Base-by-base conservation (phyloP, 495 filamentous ascomycete genomes). In the Penicillium desertorum region DNA sequence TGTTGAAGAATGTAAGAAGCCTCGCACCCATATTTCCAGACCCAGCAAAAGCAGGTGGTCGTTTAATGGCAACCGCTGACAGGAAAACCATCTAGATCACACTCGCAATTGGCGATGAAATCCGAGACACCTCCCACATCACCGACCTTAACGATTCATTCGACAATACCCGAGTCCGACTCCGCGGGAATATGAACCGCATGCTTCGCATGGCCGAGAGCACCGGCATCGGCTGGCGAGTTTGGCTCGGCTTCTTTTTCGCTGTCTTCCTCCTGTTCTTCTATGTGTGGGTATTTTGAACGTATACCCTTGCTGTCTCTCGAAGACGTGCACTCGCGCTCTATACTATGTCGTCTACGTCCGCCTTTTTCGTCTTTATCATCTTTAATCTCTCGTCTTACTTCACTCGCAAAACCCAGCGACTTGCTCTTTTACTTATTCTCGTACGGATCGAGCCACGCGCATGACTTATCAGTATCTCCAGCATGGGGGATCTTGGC, bases 131-230 rank as follows among this genome's bases (percentile, higher is more conserved):
- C 9, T 87, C 91, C 7, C 84, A 88, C 7, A 82, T 98, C 6
- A 86, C 90, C 11, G 88, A 91, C 14, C 74, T 82, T 57, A 96
- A 97, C 69, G 88, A 95, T 52, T 81, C 84, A 5, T 98, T 98
- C 66, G 94, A 97, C 62, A 83, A 80, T 61, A 95, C 95, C 45
- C 79, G 91, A 47, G 70, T 90, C 27, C 79, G 88, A 63, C 74
- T 98, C 58, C 80, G 86, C 17, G 90, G 92, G 41, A 98, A 95
- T 41, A 98, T 98, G 94, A 96, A 90, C 65, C 79, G 92, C 29
- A 98, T 98, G 94, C 75, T 98, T 55, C 69, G 91, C 56, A 98
- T 98, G 94, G 95, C 94, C 5, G 86, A 96, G 75, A 78, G 85
- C 64, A 95, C 92, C 12, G 95, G 95, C 4, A 86, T 98, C 27